Percentiles rank a stretch among this genome's conserved stretches.
These are phyloP conservation scores for Ciborinia camelliae DNA, from an alignment of 2,329 filamentous ascomycete genomes.

Conservation along the genomic window DNA sequence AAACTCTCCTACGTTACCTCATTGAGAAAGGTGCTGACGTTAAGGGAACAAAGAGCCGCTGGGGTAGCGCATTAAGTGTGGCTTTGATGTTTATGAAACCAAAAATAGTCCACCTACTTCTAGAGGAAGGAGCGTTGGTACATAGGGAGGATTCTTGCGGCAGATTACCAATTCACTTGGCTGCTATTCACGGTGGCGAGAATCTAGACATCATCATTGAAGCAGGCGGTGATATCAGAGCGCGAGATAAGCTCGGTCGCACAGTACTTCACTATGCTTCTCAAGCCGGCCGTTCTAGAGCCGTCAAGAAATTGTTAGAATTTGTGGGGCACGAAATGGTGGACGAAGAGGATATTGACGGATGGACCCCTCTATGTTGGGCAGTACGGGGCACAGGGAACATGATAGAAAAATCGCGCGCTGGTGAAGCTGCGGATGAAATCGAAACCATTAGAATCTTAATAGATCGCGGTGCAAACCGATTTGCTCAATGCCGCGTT, in stretches of 20 bases:
- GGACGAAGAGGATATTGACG: not conserved
- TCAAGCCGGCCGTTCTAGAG: not conserved
- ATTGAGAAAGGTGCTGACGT: not conserved
- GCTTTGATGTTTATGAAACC: not conserved
- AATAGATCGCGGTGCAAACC: not conserved
- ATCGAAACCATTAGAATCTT: not conserved
- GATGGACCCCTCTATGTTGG: not conserved
- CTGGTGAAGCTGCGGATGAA: not conserved
- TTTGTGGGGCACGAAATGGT: not conserved
- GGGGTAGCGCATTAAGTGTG: not conserved
- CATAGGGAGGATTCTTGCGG: not conserved
- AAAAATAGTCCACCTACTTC: not conserved
- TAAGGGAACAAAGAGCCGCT: not conserved
- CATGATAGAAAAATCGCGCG: not conserved
- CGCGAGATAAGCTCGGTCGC: not conserved
- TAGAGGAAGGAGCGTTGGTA: not conserved
- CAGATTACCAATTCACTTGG: not conserved
- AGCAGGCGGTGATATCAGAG: not conserved
- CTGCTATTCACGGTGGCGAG: no score
- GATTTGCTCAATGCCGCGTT: not conserved
- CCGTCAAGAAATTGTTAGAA: not conserved
- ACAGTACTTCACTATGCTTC: not conserved
- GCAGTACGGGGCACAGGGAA: not conserved
- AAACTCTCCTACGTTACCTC: not conserved
- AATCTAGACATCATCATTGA: not conserved